Base-by-base conservation (phyloP, 768 basidiomycete genomes). In the Termitomyces sp. region DNA sequence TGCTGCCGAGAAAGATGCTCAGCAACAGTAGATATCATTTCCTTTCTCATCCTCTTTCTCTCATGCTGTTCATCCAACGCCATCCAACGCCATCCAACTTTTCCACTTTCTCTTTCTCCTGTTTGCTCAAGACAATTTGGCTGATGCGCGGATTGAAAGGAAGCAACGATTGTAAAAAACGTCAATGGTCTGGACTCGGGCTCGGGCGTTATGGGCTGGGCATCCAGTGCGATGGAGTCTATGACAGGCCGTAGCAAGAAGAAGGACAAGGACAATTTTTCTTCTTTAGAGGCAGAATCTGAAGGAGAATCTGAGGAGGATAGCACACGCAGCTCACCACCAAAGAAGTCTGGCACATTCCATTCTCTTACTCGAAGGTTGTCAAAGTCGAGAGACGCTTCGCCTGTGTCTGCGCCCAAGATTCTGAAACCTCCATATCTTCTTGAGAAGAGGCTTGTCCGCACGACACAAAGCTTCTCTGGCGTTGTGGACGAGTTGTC, bases 401-500 rank as follows among this genome's bases (percentile, higher is more conserved):
- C n/a, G n/a, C n/a, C n/a, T n/a, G n/a, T n/a, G n/a, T n/a, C n/a
- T n/a, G n/a, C n/a, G n/a, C n/a, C n/a, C 56, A 75, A 79, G 16
- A 81, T 84, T 42, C 61, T 83, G 40, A 84, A 81, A 61, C 78
- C 81, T 0, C 75, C 75, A 13, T 81, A 81, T 4, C 67, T 75
- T 42, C 76, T 79, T 56, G 79, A 76, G 48, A 77, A 71, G 66
- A 84, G 80, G 67, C 57, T 82, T 12, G 87, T 89, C 52, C 80
- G 83, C 46, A 92, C 91, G 0, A 65, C 89, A 62, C 84, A 88
- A 66, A 88, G 90, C 69, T 95, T 92, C 69, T 70, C 74, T 0
- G 90, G 85, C 3, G 85, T 85, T 2, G 73, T 82, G 2, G 93
- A 94, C 62, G 94, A 96, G 69, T 75, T 97, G 38, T 80, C 80